Percentiles rank a stretch among this genome's conserved stretches.
Evolutionary conservation across 2,329 filamentous ascomycete genomes (phyloP).

Genomic region (Harringtonia aguacate): DNA sequence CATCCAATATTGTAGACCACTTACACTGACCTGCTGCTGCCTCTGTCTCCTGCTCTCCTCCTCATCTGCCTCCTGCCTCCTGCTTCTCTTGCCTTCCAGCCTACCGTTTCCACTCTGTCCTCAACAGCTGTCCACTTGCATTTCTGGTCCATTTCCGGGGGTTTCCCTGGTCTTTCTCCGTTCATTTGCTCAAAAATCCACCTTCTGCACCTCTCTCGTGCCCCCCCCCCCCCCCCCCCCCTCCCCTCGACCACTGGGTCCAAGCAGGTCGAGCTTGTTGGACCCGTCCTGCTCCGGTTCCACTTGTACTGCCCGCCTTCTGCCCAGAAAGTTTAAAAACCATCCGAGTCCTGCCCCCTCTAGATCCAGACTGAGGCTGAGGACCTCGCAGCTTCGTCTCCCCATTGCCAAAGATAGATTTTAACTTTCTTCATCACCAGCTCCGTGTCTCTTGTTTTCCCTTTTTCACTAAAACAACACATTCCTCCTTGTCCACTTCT

Average conservation of each 20-base stretch:
- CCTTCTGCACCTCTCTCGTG: not conserved
- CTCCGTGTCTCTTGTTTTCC: not conserved
- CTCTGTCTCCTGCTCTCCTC: not conserved
- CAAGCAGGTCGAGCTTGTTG: not conserved
- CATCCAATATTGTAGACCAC: not conserved
- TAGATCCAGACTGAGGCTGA: conserved; percentile 9
- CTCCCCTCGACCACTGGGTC: not conserved
- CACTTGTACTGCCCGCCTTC: conserved; percentile 6
- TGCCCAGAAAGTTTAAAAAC: conserved; percentile 5
- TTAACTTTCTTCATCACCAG: conserved; percentile 1
- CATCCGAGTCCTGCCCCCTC: conserved; percentile 4
- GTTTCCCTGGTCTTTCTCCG: not conserved
- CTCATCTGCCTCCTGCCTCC: not conserved
- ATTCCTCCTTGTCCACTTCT: not conserved
- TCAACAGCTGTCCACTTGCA: too few relatives aligned
- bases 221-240: not conserved
- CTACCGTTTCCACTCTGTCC: not conserved
- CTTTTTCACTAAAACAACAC: not conserved
- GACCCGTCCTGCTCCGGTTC: conserved; percentile 3
- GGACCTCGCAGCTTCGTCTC: conserved; percentile 6
- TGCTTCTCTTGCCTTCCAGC: not conserved
- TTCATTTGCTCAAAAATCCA: not conserved
- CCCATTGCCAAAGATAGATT: conserved; percentile 9
- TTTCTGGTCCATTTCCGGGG: not conserved
- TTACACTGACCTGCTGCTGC: not conserved